Percentiles rank a stretch among this genome's conserved stretches.
phyloP scores from a whole-genome alignment of 345 rosid species.

The Turritis glabra region DNA sequence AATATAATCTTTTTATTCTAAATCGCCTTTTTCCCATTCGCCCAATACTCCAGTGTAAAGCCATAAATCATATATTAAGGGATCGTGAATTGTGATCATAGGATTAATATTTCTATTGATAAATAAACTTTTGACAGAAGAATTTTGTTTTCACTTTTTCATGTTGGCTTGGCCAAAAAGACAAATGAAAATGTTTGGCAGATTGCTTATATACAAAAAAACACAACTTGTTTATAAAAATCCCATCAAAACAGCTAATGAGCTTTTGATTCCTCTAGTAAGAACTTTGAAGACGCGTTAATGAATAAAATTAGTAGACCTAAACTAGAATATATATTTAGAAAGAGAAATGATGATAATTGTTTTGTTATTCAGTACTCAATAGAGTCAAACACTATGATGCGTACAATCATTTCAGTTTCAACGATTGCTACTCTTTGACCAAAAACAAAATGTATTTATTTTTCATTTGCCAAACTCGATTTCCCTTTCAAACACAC shows the following conservation, averaged over 20 bases:
- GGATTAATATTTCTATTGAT: not conserved
- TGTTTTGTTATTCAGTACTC: not conserved
- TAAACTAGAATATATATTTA: not conserved
- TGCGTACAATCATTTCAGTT: not conserved
- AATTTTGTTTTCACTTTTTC: not conserved
- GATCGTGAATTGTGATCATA: not conserved
- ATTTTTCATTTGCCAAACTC: constrained; percentile 7
- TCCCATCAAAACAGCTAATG: not conserved
- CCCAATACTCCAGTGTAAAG: not conserved
- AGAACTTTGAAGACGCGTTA: not conserved
- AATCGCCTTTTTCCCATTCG: not conserved
- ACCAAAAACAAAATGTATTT: not conserved
- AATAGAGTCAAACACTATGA: constrained; percentile 5
- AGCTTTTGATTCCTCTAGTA: constrained; percentile 13
- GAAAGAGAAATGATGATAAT: not conserved
- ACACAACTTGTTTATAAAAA: constrained; percentile 3
- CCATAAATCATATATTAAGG: not conserved
- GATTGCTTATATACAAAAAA: not conserved
- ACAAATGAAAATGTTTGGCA: not conserved
- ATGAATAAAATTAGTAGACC: not conserved
- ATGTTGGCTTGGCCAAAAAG: not conserved
- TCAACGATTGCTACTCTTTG: constrained; percentile 20
- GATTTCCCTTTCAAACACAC: not conserved
- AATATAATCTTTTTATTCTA: not conserved
- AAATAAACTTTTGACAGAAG: not conserved